Evolutionary conservation across 2,329 filamentous ascomycete genomes (phyloP).

Genomic region (Ceratocystis alfenasii): DNA sequence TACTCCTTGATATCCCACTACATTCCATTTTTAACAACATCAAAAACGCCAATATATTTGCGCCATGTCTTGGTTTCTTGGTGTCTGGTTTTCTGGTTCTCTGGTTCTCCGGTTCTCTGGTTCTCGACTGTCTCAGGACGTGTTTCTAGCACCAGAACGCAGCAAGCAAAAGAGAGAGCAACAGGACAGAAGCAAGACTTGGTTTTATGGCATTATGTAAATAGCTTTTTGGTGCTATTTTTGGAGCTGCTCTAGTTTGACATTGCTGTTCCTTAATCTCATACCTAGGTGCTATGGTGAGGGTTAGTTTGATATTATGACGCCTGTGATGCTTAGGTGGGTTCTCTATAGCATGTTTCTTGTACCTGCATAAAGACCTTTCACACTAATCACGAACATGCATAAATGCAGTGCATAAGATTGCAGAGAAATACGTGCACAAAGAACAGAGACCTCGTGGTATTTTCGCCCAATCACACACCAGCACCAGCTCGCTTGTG

Average conservation of each 20-base stretch:
- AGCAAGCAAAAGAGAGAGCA: too few relatives aligned
- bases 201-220: not conserved
- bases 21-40: not conserved
- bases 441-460: not conserved
- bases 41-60: not conserved
- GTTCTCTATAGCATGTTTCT: not conserved
- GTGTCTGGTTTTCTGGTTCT: not conserved
- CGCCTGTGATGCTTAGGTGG: too few relatives aligned
- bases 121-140: not conserved
- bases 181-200: not conserved
- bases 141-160: not conserved
- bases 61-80: not conserved
- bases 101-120: not conserved
- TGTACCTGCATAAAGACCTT: not conserved
- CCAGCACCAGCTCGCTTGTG: not conserved
- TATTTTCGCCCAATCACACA: not conserved
- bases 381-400: not conserved
- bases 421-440: too few relatives aligned
- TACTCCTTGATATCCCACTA: too few relatives aligned
- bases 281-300: not conserved
- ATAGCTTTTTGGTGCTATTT: not conserved
- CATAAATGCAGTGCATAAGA: too few relatives aligned
- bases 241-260: not conserved
- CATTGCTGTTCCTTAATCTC: not conserved
- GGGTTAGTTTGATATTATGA: too few relatives aligned